Evolutionary conservation across 768 basidiomycete species (phyloP).

Genomic region (Suillus plorans): DNA sequence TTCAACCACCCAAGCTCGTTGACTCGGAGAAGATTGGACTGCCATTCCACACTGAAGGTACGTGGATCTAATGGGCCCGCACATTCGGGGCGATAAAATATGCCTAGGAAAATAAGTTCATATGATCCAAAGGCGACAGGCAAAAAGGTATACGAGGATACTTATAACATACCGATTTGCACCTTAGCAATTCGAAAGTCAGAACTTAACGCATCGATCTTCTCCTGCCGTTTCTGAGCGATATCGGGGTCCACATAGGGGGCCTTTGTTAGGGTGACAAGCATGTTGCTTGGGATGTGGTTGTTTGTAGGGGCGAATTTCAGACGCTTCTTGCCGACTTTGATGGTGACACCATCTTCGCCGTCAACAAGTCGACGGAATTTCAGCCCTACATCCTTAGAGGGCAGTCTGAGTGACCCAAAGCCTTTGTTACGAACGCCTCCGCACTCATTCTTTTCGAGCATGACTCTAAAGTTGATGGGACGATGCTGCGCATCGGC

Average conservation of each 20-base stretch:
- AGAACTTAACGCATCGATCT: conserved; percentile 41
- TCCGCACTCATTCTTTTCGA: conserved; percentile 50
- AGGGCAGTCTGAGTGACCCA: conserved; percentile 34
- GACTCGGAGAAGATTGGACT: conserved; percentile 42
- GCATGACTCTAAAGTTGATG: conserved; percentile 61
- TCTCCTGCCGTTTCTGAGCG: conserved; percentile 49
- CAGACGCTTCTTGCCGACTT: conserved; percentile 42
- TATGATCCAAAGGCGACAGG: not conserved
- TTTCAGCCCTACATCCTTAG: conserved; percentile 36
- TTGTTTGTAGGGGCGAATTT: conserved; percentile 18
- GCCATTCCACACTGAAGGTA: conserved; percentile 72
- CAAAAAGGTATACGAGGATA: not conserved
- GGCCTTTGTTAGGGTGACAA: conserved; percentile 48
- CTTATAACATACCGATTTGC: conserved; percentile 68
- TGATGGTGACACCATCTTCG: conserved; percentile 37
- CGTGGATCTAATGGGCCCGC: conserved; percentile 36
- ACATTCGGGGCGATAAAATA: conserved; percentile 26
- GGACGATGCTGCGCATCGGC: conserved; percentile 15
- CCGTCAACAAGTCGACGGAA: conserved; percentile 45
- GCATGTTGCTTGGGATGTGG: conserved; percentile 14
- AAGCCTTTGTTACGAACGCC: conserved; percentile 59
- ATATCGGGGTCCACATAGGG: conserved; percentile 55
- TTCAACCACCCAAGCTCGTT: conserved; percentile 50
- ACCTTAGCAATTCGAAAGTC: conserved; percentile 57
- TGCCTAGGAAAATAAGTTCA: conserved; percentile 15